Conservation (phyloP, 108 stramenopile genomes). For the Skeletonema potamos region DNA sequence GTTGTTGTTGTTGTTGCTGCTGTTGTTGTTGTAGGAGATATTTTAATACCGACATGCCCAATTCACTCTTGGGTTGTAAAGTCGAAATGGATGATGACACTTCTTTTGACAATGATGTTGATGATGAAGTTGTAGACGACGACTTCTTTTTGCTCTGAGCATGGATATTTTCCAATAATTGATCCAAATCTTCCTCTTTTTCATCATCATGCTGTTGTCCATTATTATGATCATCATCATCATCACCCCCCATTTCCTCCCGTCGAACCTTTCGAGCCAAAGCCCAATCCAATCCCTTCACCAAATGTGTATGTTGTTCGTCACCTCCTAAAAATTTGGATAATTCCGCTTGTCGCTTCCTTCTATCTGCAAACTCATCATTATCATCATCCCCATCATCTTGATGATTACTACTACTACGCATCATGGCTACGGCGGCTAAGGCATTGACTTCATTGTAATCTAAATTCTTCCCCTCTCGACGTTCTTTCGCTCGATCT, state of each 20-base stretch:
- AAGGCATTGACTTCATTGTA: constrained; percentile 8
- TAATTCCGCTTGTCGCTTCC: constrained; percentile 55
- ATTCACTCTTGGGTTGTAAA: constrained; percentile 24
- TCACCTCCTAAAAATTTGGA: constrained; percentile 88
- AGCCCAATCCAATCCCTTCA: constrained; percentile 87
- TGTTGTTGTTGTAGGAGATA: constrained; percentile 19
- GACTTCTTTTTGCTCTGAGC: not conserved
- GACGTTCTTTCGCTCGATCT: constrained; percentile 84
- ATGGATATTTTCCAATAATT: constrained; percentile 27
- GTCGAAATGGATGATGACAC: not conserved
- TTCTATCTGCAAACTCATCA: constrained; percentile 7
- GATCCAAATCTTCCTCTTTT: constrained; percentile 33
- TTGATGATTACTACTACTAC: not conserved
- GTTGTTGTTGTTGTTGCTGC: not conserved
- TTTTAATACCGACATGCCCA: constrained; percentile 21
- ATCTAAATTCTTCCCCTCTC: constrained; percentile 60
- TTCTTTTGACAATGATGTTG: not conserved
- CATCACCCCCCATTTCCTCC: constrained; percentile 35
- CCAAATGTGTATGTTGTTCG: constrained; percentile 86
- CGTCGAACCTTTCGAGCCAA: constrained; percentile 76
- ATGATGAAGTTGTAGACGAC: not conserved
- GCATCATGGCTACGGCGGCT: not conserved
- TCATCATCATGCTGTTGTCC: not conserved
- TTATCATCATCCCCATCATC: not conserved
- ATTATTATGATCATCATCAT: not conserved